These are phyloP conservation scores for Cryptococcus wingfieldii DNA, from an alignment of 1,284 basidiomycete species.

Conservation along the genomic window DNA sequence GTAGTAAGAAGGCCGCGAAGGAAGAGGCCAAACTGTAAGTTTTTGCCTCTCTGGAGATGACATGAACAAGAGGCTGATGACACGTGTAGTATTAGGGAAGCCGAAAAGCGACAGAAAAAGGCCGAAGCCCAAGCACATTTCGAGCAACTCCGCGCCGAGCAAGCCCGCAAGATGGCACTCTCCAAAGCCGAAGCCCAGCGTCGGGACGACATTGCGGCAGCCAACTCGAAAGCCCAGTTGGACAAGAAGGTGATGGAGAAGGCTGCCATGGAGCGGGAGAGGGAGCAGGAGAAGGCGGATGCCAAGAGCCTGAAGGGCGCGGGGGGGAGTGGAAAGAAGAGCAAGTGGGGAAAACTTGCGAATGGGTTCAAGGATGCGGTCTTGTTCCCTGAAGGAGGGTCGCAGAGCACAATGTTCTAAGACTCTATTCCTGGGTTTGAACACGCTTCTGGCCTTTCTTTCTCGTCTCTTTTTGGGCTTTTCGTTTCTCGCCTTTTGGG, in stretches of 20 bases:
- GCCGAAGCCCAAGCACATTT: constrained; percentile 33
- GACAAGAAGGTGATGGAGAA: not conserved
- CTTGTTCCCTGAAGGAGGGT: constrained; percentile 21
- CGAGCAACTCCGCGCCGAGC: constrained; percentile 36
- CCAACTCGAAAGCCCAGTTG: constrained; percentile 6
- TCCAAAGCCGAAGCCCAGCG: constrained; percentile 27
- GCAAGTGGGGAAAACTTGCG: constrained; percentile 29
- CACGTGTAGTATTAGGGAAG: constrained; percentile 17
- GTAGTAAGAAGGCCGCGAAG: constrained; percentile 24
- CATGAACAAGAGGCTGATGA: not conserved
- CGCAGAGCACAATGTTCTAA: constrained; percentile 26
- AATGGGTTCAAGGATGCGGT: constrained; percentile 29
- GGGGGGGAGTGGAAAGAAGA: constrained; percentile 12
- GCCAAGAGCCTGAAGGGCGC: not conserved
- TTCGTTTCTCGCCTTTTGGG: no score
- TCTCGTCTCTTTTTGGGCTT: no score
- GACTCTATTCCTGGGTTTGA: no score
- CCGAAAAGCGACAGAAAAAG: constrained; percentile 29
- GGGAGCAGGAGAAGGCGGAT: not conserved
- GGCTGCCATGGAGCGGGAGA: not conserved
- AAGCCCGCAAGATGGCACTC: constrained; percentile 28
- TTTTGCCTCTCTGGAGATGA: not conserved
- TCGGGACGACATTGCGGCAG: constrained; percentile 16
- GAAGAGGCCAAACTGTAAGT: constrained; percentile 31
- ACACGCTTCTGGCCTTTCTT: no score